Conservation (phyloP, 2,329 filamentous ascomycete genomes). For the Neofusicoccum umdonicola region DNA sequence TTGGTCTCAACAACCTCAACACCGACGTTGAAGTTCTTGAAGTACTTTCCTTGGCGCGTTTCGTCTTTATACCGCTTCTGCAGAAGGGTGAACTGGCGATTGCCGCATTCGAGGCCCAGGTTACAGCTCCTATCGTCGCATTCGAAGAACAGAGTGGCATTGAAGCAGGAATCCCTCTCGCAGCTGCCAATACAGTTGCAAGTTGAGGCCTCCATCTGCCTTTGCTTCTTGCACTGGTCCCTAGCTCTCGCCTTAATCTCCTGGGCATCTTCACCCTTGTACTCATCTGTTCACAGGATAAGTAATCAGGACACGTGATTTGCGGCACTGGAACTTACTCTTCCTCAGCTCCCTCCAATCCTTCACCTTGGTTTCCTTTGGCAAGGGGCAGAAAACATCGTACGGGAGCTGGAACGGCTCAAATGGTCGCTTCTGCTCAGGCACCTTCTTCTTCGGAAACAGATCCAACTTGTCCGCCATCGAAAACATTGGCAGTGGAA, state of each 20-base stretch:
- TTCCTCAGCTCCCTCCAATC: conserved; percentile 89
- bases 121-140: conserved; percentile 90
- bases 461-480: conserved; percentile 69
- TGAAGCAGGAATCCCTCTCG: conserved; percentile 84
- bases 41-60: conserved; percentile 60
- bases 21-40: conserved; percentile 69
- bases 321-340: not conserved
- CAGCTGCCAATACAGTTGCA: conserved; percentile 43
- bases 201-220: conserved; percentile 69
- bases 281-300: conserved; percentile 4
- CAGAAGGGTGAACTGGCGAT: conserved; percentile 82
- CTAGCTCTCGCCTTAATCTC: conserved; percentile 9
- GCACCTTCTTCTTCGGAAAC: conserved; percentile 35
- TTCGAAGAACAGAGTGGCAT: conserved; percentile 95
- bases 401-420: conserved; percentile 67
- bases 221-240: conserved; percentile 71
- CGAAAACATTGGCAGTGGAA: conserved; percentile 77
- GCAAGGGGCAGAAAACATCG: conserved; percentile 83
- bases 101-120: conserved; percentile 74
- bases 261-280: conserved; percentile 27
- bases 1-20: conserved; percentile 92
- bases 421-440: conserved; percentile 12
- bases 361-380: conserved; percentile 83
- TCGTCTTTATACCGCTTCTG: conserved; percentile 41
- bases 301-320: not conserved